Percentiles rank a stretch among this genome's conserved stretches.
Conservation (phyloP, 2,329 filamentous ascomycete genomes). For the Beauveria varroae region DNA sequence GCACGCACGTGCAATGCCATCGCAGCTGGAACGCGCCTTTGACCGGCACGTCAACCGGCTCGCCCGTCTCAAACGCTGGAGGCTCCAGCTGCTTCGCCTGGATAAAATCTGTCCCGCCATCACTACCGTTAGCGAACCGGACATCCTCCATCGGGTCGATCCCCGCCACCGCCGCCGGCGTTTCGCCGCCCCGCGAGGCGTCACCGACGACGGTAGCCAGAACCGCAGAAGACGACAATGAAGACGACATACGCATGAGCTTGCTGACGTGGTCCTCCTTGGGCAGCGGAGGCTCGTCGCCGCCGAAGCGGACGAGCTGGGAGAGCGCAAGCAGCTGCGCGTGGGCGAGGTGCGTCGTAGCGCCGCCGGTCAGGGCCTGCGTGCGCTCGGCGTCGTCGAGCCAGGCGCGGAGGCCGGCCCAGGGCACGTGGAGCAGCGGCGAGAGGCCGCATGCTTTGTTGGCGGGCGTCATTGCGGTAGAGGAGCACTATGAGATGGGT, state of each 20-base stretch:
- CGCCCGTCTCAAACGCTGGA: constrained; percentile 14
- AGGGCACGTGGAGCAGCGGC: constrained; percentile 19
- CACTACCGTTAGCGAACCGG: background rate
- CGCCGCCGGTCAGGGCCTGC: constrained; percentile 21
- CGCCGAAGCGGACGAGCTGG: constrained; percentile 27
- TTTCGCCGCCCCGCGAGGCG: too few species aligned
- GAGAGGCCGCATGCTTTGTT: background rate
- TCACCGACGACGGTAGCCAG: background rate
- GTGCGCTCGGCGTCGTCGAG: constrained; percentile 31
- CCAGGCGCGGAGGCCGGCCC: constrained; percentile 31
- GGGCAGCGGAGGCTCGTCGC: constrained; percentile 20
- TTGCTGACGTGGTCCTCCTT: constrained; percentile 22
- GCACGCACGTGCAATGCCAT: constrained; percentile 19
- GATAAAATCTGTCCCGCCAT: constrained; percentile 11
- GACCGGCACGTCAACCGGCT: constrained; percentile 16
- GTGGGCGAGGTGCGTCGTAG: constrained; percentile 17
- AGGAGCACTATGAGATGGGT: background rate
- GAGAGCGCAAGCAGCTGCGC: constrained; percentile 33
- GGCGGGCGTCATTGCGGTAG: background rate
- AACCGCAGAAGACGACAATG: too few species aligned
- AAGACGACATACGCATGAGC: constrained; percentile 19
- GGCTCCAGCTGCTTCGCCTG: constrained; percentile 12
- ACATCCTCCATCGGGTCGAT: background rate
- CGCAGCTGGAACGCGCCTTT: constrained; percentile 16
- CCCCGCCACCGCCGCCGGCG: background rate